Percentiles rank a stretch among this genome's conserved stretches.
Conservation (phyloP, 371 early-diverging fungal genomes). For the Batkoa obscura region DNA sequence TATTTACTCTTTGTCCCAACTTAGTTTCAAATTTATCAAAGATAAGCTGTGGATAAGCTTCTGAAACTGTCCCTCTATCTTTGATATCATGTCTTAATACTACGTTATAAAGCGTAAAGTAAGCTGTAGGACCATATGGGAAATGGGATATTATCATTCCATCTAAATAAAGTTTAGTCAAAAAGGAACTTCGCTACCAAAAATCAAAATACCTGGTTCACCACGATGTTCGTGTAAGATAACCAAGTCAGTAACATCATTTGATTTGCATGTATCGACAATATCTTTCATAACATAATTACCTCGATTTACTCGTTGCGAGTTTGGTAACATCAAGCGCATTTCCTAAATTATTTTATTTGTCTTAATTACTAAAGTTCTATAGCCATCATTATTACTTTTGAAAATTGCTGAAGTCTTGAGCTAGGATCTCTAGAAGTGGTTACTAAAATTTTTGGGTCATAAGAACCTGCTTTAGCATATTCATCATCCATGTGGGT, state of each 20-base stretch:
- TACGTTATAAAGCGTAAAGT: conserved; percentile 93
- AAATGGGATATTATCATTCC: conserved; percentile 92
- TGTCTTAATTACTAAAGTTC: not conserved
- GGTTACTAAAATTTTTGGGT: conserved; percentile 94
- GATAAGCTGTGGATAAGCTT: conserved; percentile 90
- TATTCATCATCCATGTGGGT: conserved; percentile 94
- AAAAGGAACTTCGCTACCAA: not conserved
- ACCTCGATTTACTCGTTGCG: conserved; percentile 95
- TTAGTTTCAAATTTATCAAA: conserved; percentile 82
- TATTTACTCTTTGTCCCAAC: conserved; percentile 60
- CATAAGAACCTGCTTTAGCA: conserved; percentile 73
- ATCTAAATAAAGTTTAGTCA: conserved; percentile 21
- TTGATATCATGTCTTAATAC: conserved; percentile 93
- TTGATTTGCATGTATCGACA: conserved; percentile 82
- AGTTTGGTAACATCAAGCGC: conserved; percentile 89
- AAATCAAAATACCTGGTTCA: conserved; percentile 52
- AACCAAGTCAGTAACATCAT: conserved; percentile 92
- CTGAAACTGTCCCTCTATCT: conserved; percentile 86
- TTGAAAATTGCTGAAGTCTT: conserved; percentile 88
- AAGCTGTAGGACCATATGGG: conserved; percentile 97
- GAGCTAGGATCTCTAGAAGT: conserved; percentile 94
- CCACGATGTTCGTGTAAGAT: conserved; percentile 96
- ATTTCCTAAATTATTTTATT: conserved; percentile 41
- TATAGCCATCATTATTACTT: conserved; percentile 20
- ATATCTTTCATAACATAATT: conserved; percentile 90